Base-by-base conservation (phyloP, 208 protist genomes). In the Trypanosoma avium region DNA sequence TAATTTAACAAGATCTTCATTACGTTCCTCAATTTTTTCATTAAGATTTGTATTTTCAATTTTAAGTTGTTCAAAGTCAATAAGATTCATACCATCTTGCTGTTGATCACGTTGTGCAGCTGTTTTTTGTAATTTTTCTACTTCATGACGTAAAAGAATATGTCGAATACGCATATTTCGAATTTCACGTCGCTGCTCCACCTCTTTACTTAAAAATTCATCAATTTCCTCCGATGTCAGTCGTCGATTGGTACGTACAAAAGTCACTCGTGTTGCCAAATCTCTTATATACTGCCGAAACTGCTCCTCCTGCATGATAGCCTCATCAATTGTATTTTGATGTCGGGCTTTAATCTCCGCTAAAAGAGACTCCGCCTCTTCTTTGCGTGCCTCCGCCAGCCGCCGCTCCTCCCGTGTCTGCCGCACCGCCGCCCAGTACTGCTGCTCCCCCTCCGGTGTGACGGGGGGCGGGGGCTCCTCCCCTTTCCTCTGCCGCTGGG, bases 21-120 rank as follows among this genome's bases (percentile, higher is more conserved):
- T 98, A 35, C 98, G 86, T 84, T 99, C 98, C 68, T 99, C 97
- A 63, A 99, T 98, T 75, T 99, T 99, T 64, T 99, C 98, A 66
- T 96, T 98, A 5, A 99, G 88, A 50, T 97, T 99, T 12, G 97
- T 97, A 73, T 99, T 99, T 68, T 99, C 98, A 48, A 99, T 99
- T 70, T 99, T 99, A 10, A 99, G 84, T 83, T 99, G 98, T 78
- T 99, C 98, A 82, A 99, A 99, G 82, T 99, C 98, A 61, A 99
- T 99, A 8, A 98, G 79, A 57, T 98, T 97, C 73, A 99, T 95
- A 55, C 88, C 91, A 29, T 96, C 87, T 45, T 88, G 82, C 38
- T 95, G 80, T 35, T 85, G 63, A 40, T 97, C 57, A 73, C 78
- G 36, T 61, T 78, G 46, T 60, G 73, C 61, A 55, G 75, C 36